Evolutionary conservation across 106 monocot species (phyloP).

Genomic region (Xerophyta viscosa): DNA sequence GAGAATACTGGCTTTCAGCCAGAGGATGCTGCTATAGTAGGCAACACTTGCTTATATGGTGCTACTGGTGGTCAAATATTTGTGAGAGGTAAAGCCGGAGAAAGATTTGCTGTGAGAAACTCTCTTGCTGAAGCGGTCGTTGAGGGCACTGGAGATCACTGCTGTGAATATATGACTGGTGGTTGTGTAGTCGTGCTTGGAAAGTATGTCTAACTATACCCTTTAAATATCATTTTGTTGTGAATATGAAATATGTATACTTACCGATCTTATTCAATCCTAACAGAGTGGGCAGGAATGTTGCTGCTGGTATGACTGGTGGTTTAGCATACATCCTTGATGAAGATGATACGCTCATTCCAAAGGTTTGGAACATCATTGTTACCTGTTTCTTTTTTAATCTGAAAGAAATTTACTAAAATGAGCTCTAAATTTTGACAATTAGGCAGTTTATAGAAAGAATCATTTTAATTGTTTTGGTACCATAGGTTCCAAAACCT

Average conservation of each 20-base stretch:
- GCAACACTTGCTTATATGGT: slow-evolving; percentile 97
- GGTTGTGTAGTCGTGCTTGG: slow-evolving; percentile 97
- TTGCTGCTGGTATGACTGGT: slow-evolving; percentile 99
- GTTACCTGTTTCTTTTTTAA: not conserved
- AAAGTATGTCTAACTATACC: slow-evolving; percentile 49
- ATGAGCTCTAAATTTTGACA: too few relatives aligned
- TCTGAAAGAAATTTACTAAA: too few relatives aligned
- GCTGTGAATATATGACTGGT: slow-evolving; percentile 99
- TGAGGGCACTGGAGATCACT: slow-evolving; percentile 98
- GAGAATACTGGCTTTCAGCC: slow-evolving; percentile 75
- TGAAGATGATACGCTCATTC: slow-evolving; percentile 83
- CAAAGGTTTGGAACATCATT: slow-evolving; percentile 54
- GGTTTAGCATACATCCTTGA: slow-evolving; percentile 94
- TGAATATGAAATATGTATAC: not conserved
- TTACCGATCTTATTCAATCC: slow-evolving; percentile 2
- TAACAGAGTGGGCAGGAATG: slow-evolving; percentile 89
- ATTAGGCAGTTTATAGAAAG: too few relatives aligned
- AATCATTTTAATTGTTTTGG: too few relatives aligned
- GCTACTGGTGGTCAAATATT: slow-evolving; percentile 96
- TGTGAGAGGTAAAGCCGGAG: slow-evolving; percentile 95
- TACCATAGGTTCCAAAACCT: too few relatives aligned
- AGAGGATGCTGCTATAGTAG: slow-evolving; percentile 91
- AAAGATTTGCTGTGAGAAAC: slow-evolving; percentile 97
- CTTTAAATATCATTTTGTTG: not conserved
- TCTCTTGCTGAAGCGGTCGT: slow-evolving; percentile 91